A percentile compares a stretch with the other conserved stretches of the same genome.
These are phyloP conservation scores for Bacidia rubella DNA, from an alignment of 495 filamentous ascomycete genomes.

Conservation along the genomic window DNA sequence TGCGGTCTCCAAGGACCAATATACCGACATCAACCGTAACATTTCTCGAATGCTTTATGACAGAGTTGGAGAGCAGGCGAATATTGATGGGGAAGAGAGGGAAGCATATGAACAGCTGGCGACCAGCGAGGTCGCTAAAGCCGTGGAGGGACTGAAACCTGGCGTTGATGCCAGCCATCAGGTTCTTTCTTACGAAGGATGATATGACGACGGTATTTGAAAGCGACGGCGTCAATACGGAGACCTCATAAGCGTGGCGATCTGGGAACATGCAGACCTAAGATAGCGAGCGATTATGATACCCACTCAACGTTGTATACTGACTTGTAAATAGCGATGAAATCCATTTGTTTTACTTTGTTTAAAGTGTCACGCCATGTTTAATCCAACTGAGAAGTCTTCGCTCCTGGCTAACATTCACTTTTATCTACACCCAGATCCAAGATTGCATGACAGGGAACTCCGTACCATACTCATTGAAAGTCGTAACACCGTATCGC, in stretches of 20 bases:
- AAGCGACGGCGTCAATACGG: background rate
- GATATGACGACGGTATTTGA: background rate
- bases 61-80: slow-evolving; percentile 48
- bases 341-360: too few species aligned
- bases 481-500: background rate
- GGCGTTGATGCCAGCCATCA: background rate
- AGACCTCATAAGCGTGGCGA: background rate
- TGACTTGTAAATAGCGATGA: background rate
- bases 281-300: background rate
- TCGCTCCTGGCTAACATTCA: too few species aligned
- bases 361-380: too few species aligned
- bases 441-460: too few species aligned
- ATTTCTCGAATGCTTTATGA: slow-evolving; percentile 81
- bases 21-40: slow-evolving; percentile 72
- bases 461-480: background rate
- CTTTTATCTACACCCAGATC: too few species aligned
- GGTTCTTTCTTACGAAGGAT: background rate
- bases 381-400: too few species aligned
- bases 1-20: slow-evolving; percentile 66
- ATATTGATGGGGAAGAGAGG: slow-evolving; percentile 41
- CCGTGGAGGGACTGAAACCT: slow-evolving; percentile 29
- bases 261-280: background rate
- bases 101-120: slow-evolving; percentile 57
- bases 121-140: slow-evolving; percentile 57
- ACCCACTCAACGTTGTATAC: background rate